Conservation (phyloP, 257 asterid species). For the Przewalskia tangutica region DNA sequence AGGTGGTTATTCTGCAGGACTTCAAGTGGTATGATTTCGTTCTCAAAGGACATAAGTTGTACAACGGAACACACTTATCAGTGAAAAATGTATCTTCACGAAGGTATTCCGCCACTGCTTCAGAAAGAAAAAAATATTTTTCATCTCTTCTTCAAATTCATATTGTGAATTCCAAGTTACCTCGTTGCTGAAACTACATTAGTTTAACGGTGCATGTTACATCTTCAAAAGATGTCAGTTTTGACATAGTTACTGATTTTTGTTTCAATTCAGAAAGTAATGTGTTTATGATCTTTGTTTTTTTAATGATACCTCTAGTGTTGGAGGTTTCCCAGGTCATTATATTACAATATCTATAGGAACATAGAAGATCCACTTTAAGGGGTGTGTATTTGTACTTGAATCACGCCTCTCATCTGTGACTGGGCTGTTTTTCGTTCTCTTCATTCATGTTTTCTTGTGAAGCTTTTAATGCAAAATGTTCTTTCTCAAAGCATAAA, state of each 20-base stretch:
- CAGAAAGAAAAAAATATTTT: background rate
- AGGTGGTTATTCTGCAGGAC: constrained; percentile 77
- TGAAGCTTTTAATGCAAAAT: background rate
- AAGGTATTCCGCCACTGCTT: constrained; percentile 31
- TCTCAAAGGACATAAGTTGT: constrained; percentile 66
- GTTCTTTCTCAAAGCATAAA: background rate
- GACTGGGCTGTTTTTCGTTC: background rate
- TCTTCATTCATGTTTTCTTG: background rate
- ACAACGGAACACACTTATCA: constrained; percentile 73
- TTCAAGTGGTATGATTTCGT: constrained; percentile 82
- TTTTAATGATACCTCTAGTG: background rate
- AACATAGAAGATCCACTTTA: background rate
- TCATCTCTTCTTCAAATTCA: background rate
- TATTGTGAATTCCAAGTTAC: background rate
- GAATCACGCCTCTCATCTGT: background rate
- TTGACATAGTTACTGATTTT: background rate
- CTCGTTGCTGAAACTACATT: background rate
- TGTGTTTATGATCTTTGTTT: background rate
- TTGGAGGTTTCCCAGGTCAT: background rate
- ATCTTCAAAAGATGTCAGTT: background rate
- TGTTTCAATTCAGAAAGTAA: background rate
- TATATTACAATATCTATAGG: background rate
- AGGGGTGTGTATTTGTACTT: background rate
- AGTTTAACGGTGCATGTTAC: background rate
- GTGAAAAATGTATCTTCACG: constrained; percentile 67